Conservation (phyloP, 352 stramenopile genomes). For the Globisporangium radiosum region DNA sequence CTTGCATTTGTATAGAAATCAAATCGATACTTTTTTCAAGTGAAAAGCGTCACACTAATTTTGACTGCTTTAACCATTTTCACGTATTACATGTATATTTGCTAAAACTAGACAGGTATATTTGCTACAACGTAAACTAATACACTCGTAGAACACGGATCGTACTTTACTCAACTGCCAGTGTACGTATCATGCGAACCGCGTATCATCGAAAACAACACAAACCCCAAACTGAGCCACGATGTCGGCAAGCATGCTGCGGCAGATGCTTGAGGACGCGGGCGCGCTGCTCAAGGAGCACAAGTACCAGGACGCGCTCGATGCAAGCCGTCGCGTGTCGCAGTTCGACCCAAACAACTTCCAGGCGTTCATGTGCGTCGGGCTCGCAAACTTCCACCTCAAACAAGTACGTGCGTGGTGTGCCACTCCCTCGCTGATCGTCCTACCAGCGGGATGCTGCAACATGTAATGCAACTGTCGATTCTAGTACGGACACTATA, state of each 20-base stretch:
- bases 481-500: background rate
- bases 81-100: background rate
- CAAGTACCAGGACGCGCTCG: constrained; percentile 68
- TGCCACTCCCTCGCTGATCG: too few relatives aligned
- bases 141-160: too few relatives aligned
- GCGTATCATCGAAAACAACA: too few relatives aligned
- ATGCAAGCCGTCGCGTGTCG: constrained; percentile 53
- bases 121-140: background rate
- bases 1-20: too few relatives aligned
- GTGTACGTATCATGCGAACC: too few relatives aligned
- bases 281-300: constrained; percentile 59
- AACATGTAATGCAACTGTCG: background rate
- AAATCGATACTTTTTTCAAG: too few relatives aligned
- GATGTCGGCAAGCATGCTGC: constrained; percentile 66
- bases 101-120: background rate
- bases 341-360: constrained; percentile 81
- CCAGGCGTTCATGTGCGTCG: constrained; percentile 76
- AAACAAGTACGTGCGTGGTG: constrained; percentile 28
- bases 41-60: too few relatives aligned
- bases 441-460: too few relatives aligned
- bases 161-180: too few relatives aligned
- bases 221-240: background rate
- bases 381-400: constrained; percentile 68
- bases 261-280: constrained; percentile 77
- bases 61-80: too few relatives aligned